A percentile compares a stretch with the other conserved stretches of the same genome.
Evolutionary conservation across 768 basidiomycete genomes (phyloP).

Genomic region (Suillus occidentalis): DNA sequence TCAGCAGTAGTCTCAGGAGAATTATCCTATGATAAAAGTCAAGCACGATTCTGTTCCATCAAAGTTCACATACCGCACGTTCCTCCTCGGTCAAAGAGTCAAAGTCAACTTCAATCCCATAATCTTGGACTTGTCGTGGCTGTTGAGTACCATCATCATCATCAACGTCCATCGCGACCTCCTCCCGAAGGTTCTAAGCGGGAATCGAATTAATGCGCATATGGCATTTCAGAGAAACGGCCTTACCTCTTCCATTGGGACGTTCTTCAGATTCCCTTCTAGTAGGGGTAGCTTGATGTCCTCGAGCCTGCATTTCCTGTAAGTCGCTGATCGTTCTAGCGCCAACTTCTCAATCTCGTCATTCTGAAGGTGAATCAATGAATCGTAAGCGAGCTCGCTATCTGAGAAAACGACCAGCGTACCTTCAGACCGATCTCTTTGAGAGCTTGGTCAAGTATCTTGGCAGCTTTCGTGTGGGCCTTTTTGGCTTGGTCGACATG

Average conservation of each 20-base stretch:
- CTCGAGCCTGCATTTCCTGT: slow-evolving; percentile 91
- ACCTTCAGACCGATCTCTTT: slow-evolving; percentile 89
- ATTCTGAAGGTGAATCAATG: background rate
- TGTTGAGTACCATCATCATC: slow-evolving; percentile 79
- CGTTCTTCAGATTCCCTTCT: slow-evolving; percentile 75
- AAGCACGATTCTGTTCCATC: background rate
- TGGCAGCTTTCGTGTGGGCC: slow-evolving; percentile 65
- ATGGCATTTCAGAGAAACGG: background rate
- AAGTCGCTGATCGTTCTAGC: slow-evolving; percentile 81
- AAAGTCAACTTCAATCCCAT: slow-evolving; percentile 91
- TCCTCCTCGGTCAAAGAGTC: slow-evolving; percentile 72
- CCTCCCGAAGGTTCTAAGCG: slow-evolving; percentile 72
- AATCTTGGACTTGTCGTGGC: slow-evolving; percentile 71
- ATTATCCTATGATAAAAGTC: slow-evolving; percentile 45
- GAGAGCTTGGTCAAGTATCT: slow-evolving; percentile 78
- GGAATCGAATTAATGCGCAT: slow-evolving; percentile 9
- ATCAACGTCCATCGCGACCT: slow-evolving; percentile 91
- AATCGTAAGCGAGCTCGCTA: background rate
- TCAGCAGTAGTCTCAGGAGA: slow-evolving; percentile 64
- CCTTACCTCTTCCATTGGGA: slow-evolving; percentile 92
- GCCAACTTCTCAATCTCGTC: slow-evolving; percentile 78
- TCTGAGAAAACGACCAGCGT: slow-evolving; percentile 24
- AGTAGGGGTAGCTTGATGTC: slow-evolving; percentile 82
- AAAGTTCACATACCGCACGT: slow-evolving; percentile 47
- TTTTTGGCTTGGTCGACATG: slow-evolving; percentile 76